Evolutionary conservation across 768 basidiomycete species (phyloP).

Genomic region (Amanita molliuscula): DNA sequence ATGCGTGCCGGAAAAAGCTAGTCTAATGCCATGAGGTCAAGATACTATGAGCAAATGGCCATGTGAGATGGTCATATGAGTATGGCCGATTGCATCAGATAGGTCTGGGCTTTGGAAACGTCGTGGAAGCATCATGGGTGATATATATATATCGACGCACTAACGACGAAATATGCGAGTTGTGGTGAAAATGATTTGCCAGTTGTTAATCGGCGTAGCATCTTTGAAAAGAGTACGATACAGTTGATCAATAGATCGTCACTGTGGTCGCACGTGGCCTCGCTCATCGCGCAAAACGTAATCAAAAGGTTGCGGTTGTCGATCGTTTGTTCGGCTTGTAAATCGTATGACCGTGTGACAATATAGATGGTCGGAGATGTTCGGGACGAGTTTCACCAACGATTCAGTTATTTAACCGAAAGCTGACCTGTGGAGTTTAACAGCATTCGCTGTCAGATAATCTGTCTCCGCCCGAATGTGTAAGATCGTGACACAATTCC

Average conservation of each 20-base stretch:
- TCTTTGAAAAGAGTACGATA: neutral
- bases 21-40: neutral
- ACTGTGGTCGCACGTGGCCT: neutral
- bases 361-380: too few species aligned
- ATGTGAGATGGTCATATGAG: neutral
- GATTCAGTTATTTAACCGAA: too few species aligned
- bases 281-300: neutral
- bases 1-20: neutral
- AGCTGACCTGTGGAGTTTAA: too few species aligned
- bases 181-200: neutral
- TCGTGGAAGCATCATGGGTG: neutral
- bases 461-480: too few species aligned
- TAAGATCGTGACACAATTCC: too few species aligned
- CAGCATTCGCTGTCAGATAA: too few species aligned
- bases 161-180: neutral
- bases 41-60: neutral
- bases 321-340: too few species aligned
- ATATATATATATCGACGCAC: neutral
- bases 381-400: too few species aligned
- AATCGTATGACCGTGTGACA: too few species aligned
- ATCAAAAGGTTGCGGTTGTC: conserved; percentile 1
- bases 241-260: neutral
- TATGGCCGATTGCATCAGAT: neutral
- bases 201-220: neutral
- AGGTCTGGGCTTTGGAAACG: neutral